A percentile compares a stretch with the other conserved stretches of the same genome.
Conservation (phyloP, 257 asterid species). For the Hygrophila difformis region DNA sequence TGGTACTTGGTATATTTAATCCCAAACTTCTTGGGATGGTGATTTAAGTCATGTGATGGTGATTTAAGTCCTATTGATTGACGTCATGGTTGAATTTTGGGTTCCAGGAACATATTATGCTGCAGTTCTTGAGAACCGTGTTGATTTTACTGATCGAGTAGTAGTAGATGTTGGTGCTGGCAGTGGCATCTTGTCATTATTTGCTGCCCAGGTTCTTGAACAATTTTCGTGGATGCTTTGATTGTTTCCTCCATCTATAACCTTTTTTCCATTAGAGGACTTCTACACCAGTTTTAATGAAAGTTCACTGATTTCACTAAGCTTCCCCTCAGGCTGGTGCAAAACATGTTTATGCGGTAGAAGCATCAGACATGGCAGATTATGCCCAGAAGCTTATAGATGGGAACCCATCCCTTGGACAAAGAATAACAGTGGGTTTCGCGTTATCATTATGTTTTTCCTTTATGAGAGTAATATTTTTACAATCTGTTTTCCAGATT, state of each 20-base stretch:
- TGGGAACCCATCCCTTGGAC: conserved; percentile 70
- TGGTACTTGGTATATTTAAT: too few relatives aligned
- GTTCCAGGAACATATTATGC: conserved; percentile 89
- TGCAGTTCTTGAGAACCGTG: conserved; percentile 93
- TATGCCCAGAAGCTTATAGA: conserved; percentile 83
- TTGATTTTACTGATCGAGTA: conserved; percentile 64
- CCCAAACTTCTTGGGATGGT: too few relatives aligned
- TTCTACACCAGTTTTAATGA: conserved; percentile 14
- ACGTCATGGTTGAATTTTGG: conserved; percentile 20
- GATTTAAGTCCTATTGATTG: too few relatives aligned
- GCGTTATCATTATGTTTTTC: conserved; percentile 8
- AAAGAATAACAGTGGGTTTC: conserved; percentile 72
- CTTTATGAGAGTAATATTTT: conserved; percentile 9
- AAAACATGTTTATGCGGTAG: conserved; percentile 96
- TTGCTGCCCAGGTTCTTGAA: conserved; percentile 99
- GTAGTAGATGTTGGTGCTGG: conserved; percentile 99
- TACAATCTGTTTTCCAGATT: conserved; percentile 7
- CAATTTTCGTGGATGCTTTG: too few relatives aligned
- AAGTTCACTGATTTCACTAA: conserved; percentile 14
- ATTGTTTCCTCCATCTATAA: too few relatives aligned
- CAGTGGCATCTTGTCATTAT: conserved; percentile 95
- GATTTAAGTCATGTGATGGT: too few relatives aligned
- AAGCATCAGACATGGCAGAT: conserved; percentile 98
- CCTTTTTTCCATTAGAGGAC: too few relatives aligned
- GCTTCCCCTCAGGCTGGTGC: conserved; percentile 76